Evolutionary conservation across 495 filamentous ascomycete genomes (phyloP).

Genomic region (Penicillium pancosmium): DNA sequence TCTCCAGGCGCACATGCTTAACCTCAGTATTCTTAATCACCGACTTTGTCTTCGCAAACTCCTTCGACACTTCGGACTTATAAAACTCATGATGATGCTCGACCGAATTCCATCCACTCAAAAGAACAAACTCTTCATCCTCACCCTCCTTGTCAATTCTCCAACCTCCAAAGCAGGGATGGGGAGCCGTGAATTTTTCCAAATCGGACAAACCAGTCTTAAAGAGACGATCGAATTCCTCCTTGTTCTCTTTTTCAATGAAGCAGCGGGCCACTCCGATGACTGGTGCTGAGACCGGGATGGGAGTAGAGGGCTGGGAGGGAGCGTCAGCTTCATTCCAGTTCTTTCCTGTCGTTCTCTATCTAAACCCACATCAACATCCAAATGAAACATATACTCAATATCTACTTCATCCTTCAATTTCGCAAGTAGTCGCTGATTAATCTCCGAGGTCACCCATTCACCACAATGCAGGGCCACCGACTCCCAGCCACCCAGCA

Average conservation of each 20-base stretch:
- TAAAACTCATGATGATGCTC: conserved; percentile 48
- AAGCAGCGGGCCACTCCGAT: conserved; percentile 48
- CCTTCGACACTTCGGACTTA: conserved; percentile 35
- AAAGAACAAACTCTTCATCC: conserved; percentile 53
- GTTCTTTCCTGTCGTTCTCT: background rate
- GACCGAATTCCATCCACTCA: conserved; percentile 52
- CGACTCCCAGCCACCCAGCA: conserved; percentile 56
- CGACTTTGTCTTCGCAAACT: conserved; percentile 36
- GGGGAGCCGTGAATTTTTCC: conserved; percentile 38
- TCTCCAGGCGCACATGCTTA: conserved; percentile 39
- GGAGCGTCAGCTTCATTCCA: background rate
- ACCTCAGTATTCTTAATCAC: conserved; percentile 41
- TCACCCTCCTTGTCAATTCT: conserved; percentile 46
- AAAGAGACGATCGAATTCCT: conserved; percentile 40
- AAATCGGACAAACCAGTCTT: conserved; percentile 31
- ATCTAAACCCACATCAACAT: conserved; percentile 24
- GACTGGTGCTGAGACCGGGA: conserved; percentile 32
- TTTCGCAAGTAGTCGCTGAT: conserved; percentile 45
- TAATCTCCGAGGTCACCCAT: conserved; percentile 47
- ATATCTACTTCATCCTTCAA: conserved; percentile 47
- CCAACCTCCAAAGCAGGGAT: conserved; percentile 47
- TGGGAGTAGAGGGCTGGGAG: background rate
- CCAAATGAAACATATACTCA: conserved; percentile 41
- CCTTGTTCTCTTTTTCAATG: conserved; percentile 41
- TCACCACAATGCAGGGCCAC: conserved; percentile 40